Evolutionary conservation across 257 asterid genomes (phyloP).

Genomic region (Solanum habrochaites): DNA sequence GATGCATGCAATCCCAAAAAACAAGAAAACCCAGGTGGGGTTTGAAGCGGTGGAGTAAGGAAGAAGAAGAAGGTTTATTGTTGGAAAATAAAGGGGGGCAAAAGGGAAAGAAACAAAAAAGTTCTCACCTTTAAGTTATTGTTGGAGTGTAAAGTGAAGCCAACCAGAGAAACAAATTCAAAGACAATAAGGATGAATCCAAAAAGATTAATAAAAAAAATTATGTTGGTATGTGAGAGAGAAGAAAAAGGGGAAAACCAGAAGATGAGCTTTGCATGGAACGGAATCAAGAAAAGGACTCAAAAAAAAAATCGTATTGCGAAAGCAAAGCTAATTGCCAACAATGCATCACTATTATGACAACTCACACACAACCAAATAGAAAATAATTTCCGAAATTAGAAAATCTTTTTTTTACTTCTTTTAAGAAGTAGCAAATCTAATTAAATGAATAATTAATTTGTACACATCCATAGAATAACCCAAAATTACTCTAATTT

Average conservation of each 20-base stretch:
- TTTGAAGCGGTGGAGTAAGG: background rate
- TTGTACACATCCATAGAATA: background rate
- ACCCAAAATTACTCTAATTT: background rate
- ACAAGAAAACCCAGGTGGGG: background rate
- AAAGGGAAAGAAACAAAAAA: background rate
- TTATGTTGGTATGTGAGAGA: background rate
- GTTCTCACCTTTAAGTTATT: background rate
- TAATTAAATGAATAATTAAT: background rate
- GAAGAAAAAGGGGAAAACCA: background rate
- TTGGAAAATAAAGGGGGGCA: background rate
- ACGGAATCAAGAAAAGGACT: background rate
- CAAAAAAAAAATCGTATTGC: background rate
- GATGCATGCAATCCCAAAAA: constrained; percentile 11
- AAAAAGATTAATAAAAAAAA: background rate
- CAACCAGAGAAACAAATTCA: background rate
- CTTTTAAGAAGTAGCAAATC: background rate
- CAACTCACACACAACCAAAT: background rate
- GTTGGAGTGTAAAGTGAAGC: constrained; percentile 1
- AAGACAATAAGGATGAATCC: background rate
- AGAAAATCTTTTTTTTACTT: background rate
- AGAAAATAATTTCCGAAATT: background rate
- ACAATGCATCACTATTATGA: background rate
- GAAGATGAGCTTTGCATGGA: constrained; percentile 4
- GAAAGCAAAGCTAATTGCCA: background rate
- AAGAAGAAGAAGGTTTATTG: background rate